phyloP scores from a whole-genome alignment of 202 grass and related monocot species.

The Musa balbisiana region DNA sequence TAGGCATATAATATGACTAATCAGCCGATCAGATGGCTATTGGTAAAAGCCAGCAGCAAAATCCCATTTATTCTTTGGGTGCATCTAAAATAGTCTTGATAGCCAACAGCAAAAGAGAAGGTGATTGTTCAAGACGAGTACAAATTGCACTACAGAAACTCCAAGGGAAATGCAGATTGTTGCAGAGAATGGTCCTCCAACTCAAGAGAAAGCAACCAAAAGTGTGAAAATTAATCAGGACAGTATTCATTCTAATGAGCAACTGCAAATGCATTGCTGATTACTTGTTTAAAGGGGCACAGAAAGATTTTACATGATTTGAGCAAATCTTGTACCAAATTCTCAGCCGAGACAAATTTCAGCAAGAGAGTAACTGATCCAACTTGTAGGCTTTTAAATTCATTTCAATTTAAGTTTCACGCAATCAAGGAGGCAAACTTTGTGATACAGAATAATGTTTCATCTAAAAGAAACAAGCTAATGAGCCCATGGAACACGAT shows the following conservation, averaged over 20 bases:
- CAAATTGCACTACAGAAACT: background rate
- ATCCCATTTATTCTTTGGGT: too few species aligned
- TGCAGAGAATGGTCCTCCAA: slow-evolving; percentile 69
- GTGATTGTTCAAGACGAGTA: background rate
- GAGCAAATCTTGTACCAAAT: background rate
- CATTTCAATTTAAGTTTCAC: too few species aligned
- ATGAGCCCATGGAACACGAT: too few species aligned
- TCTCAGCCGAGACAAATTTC: background rate
- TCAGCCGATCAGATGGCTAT: too few species aligned
- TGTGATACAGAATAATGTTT: too few species aligned
- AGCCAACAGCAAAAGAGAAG: slow-evolving; percentile 3
- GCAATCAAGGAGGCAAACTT: background rate
- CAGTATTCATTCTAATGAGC: background rate
- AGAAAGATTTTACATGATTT: too few species aligned
- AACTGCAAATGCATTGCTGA: slow-evolving; percentile 27
- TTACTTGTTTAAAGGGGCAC: background rate
- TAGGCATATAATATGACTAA: background rate
- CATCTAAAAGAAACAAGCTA: too few species aligned
- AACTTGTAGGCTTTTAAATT: background rate
- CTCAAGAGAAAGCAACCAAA: slow-evolving; percentile 66
- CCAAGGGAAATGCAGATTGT: slow-evolving; percentile 1
- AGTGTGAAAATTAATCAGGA: slow-evolving; percentile 40
- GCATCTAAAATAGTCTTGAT: background rate
- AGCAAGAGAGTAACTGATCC: background rate
- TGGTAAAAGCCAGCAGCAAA: too few species aligned